These are phyloP conservation scores for Trametes sp. DNA, from an alignment of 1,284 basidiomycete species.

Conservation along the genomic window DNA sequence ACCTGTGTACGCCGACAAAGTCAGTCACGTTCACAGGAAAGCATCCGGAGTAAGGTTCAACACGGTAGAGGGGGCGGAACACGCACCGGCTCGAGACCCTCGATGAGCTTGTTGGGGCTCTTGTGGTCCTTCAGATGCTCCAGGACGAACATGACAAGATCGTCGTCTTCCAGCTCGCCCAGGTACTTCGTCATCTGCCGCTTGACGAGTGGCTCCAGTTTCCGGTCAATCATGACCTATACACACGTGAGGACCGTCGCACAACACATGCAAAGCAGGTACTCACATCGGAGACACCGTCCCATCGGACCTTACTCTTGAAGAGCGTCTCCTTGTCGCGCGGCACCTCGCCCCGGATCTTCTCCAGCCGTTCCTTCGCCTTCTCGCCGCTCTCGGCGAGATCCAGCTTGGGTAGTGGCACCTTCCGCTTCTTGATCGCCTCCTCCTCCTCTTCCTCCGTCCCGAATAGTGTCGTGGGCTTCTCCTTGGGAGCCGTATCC, in stretches of 20 bases:
- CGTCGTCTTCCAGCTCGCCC: constrained; percentile 88
- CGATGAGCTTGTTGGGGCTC: constrained; percentile 79
- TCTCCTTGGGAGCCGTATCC: constrained; percentile 55
- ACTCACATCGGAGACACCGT: constrained; percentile 82
- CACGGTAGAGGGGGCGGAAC: constrained; percentile 9
- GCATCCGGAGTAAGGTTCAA: constrained; percentile 6
- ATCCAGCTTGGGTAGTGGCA: constrained; percentile 85
- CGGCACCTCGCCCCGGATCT: constrained; percentile 75
- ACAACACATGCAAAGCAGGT: constrained; percentile 2
- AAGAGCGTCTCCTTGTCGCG: constrained; percentile 78
- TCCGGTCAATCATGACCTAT: constrained; percentile 81
- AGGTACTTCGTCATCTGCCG: constrained; percentile 84
- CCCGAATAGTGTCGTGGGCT: constrained; percentile 68
- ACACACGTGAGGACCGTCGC: constrained; percentile 9
- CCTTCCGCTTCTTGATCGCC: constrained; percentile 78
- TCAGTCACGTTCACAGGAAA: constrained; percentile 3
- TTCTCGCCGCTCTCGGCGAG: constrained; percentile 82
- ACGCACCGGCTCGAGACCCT: constrained; percentile 88
- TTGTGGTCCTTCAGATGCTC: constrained; percentile 91
- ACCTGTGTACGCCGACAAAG: constrained; percentile 57
- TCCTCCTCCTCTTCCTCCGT: constrained; percentile 87
- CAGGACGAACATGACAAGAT: constrained; percentile 88
- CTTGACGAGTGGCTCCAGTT: constrained; percentile 82
- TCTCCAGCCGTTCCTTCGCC: constrained; percentile 78
- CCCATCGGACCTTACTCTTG: constrained; percentile 86